These are phyloP conservation scores for Stipa capillata DNA, from an alignment of 176 grass and related monocot genomes.

Conservation along the genomic window DNA sequence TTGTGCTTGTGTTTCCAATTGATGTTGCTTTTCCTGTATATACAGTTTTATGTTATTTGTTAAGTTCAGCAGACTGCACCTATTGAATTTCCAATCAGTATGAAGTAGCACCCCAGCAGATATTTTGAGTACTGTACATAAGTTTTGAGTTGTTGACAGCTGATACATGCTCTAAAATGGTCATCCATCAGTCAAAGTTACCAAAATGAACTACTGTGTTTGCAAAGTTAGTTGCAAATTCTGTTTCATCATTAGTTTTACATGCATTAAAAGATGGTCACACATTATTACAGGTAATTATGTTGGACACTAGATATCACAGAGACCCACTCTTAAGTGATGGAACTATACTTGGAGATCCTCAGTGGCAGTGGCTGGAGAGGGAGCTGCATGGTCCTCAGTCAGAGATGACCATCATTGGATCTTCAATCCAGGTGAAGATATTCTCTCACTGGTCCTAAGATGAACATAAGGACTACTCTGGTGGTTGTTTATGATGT, in stretches of 20 bases:
- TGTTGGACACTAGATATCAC: slow-evolving; percentile 96
- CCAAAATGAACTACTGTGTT: not conserved
- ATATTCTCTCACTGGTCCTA: not conserved
- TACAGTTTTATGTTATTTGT: not conserved
- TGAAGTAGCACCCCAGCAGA: not conserved
- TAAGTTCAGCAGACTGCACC: not conserved
- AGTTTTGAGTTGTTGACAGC: not conserved
- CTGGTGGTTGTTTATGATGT: not conserved
- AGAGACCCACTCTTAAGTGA: slow-evolving; percentile 74
- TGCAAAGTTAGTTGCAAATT: not conserved
- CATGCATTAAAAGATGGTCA: not conserved
- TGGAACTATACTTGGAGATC: slow-evolving; percentile 85
- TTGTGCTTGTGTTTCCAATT: no score
- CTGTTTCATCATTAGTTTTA: not conserved
- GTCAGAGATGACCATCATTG: slow-evolving; percentile 86
- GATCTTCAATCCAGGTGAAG: slow-evolving; percentile 92
- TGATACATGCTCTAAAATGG: slow-evolving; percentile 5
- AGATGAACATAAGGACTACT: not conserved
- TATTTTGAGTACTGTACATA: not conserved
- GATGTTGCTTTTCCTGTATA: not conserved
- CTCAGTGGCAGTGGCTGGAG: slow-evolving; percentile 91
- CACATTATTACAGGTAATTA: slow-evolving; percentile 72
- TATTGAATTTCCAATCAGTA: not conserved
- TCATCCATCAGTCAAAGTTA: not conserved
- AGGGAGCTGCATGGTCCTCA: slow-evolving; percentile 65